Base-by-base conservation (phyloP, 331 rosid genomes). In the Pyracantha coccinea region DNA sequence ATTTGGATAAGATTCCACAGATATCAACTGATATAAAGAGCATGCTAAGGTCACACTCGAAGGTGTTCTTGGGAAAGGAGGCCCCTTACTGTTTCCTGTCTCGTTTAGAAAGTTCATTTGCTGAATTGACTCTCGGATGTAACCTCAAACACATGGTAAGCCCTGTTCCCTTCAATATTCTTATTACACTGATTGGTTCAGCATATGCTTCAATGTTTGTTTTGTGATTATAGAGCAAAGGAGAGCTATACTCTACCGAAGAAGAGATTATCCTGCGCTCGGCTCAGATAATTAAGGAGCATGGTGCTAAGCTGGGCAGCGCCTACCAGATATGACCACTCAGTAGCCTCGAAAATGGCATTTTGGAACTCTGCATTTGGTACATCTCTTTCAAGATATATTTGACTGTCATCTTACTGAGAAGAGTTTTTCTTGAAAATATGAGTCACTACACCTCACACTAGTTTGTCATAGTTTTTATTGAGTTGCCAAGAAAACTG, bases 111-210 rank as follows among this genome's bases (percentile, higher is more conserved):
- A 87, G 87, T 69, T 76, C 88, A 20, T 81, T n/a, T 45, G 97
- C 91, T 55, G 92, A 94, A 82, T 65, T 93, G 77, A 89, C 92
- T 66, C 75, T 93, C 63, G 97, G 89, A 75, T 91, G 89, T 86
- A 91, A 89, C 88, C 96, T 91, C 79, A 87, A 79, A 78, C 75
- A 83, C n/a, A 94, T 94, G 97, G 99, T 94, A 90, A 72, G 64
- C 72, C 13, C 68, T 12, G 13, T 17, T 24, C 67, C 44, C 29
- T 33, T 19, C 21, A 45, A 38, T 72, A 8, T 17, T 28, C 76
- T 32, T 45, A 54, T 15, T 24, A 59, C 68, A 10, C 8, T 24
- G 25, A 41, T 17, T 25, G 28, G 24, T 64, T 32, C 5, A 32
- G 55, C n/a, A 16, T 54, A 7, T 38, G 53, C 16, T 69, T 63